These are phyloP conservation scores for Colletotrichum magnum DNA, from an alignment of 2,329 filamentous ascomycete species.

Conservation along the genomic window DNA sequence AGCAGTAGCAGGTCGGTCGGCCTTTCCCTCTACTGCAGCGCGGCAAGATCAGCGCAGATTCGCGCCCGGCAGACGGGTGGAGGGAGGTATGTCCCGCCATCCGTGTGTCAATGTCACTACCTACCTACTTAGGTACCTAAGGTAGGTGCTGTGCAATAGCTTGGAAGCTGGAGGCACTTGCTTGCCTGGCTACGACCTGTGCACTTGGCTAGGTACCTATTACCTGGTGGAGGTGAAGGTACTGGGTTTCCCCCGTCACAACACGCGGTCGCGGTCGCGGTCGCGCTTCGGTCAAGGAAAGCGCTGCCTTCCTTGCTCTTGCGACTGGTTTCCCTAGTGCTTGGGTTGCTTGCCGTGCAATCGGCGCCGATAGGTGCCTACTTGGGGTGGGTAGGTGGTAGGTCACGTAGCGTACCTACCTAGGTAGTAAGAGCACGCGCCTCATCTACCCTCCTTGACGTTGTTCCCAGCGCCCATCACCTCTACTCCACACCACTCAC, in stretches of 20 bases:
- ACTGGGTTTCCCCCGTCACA: not conserved
- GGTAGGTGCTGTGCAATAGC: too few species aligned
- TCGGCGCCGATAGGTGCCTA: not conserved
- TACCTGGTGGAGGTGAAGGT: conserved; percentile 6
- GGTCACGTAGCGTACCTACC: too few species aligned
- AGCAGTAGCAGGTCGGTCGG: too few species aligned
- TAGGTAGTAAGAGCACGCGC: not conserved
- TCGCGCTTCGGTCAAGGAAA: not conserved
- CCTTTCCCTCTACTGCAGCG: too few species aligned
- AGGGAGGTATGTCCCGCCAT: too few species aligned
- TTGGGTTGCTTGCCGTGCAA: not conserved
- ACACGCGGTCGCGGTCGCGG: not conserved
- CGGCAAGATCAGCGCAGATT: too few species aligned
- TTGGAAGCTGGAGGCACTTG: too few species aligned
- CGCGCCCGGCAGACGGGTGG: too few species aligned
- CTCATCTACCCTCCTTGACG: not conserved
- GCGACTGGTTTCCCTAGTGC: too few species aligned
- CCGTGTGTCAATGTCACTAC: too few species aligned
- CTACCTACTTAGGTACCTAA: too few species aligned
- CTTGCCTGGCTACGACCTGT: not conserved
- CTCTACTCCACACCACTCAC: not conserved
- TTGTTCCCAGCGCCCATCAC: not conserved
- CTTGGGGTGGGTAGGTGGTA: too few species aligned
- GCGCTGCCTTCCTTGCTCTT: not conserved
- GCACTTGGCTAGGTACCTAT: not conserved